These are phyloP conservation scores for Arxiozyma slooffiae DNA, from an alignment of 1,139 yeast genomes.

Conservation along the genomic window DNA sequence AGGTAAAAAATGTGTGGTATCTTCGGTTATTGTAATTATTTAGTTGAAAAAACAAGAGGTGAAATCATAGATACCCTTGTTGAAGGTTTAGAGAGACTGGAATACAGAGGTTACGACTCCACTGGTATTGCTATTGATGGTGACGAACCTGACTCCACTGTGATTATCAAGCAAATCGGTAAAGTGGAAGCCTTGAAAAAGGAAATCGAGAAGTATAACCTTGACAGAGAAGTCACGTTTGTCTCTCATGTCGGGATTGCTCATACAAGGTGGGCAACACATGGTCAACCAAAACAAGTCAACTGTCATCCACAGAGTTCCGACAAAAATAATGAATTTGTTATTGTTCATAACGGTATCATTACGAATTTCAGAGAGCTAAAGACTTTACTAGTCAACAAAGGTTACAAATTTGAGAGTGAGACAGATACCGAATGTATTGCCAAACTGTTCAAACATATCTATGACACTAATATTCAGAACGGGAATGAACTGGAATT, in stretches of 20 bases:
- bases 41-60: conserved; percentile 85
- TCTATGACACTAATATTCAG: conserved; percentile 68
- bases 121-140: conserved; percentile 96
- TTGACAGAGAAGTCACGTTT: conserved; percentile 54
- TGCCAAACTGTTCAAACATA: conserved; percentile 87
- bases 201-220: conserved; percentile 46
- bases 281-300: conserved; percentile 76
- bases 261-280: conserved; percentile 99
- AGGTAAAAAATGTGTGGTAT: conserved; percentile 62
- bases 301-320: conserved; percentile 98
- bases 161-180: conserved; percentile 78
- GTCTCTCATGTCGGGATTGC: conserved; percentile 93
- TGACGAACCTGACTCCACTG: conserved; percentile 52
- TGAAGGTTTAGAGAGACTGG: conserved; percentile 87
- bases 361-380: conserved; percentile 90
- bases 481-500: conserved; percentile 70
- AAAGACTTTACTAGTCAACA: conserved; percentile 65
- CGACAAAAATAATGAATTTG: conserved; percentile 71
- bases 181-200: conserved; percentile 77
- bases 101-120: conserved; percentile 97
- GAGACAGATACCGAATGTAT: conserved; percentile 98
- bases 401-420: conserved; percentile 77
- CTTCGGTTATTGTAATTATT: conserved; percentile 93
- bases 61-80: conserved; percentile 82
- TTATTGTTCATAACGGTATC: conserved; percentile 95